These are phyloP conservation scores for Nicotiana noctiflora DNA, from an alignment of 257 asterid species.

Conservation along the genomic window DNA sequence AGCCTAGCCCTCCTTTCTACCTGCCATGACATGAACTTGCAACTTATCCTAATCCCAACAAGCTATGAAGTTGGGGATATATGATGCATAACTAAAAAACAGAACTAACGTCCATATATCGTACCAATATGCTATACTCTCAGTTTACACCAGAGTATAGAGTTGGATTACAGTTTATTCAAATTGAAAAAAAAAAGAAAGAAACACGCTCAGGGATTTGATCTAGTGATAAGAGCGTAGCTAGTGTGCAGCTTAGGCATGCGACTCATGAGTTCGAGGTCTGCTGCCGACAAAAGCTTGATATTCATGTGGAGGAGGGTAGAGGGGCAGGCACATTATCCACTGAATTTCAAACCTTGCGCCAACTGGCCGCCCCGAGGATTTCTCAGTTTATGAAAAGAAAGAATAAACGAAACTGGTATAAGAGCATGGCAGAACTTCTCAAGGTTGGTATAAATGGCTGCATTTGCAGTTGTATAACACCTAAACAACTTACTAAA, in stretches of 20 bases:
- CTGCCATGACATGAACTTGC: slow-evolving; percentile 22
- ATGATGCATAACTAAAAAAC: not conserved
- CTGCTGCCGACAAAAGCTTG: too few relatives aligned
- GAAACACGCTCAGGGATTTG: too few relatives aligned
- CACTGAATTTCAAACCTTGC: too few relatives aligned
- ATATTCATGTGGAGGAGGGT: too few relatives aligned
- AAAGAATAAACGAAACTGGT: not conserved
- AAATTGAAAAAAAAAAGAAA: not conserved
- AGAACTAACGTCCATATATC: not conserved
- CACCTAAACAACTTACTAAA: not conserved
- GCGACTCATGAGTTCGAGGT: too few relatives aligned
- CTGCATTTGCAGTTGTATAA: not conserved
- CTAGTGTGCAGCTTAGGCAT: too few relatives aligned
- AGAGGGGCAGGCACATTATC: too few relatives aligned
- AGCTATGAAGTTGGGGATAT: not conserved
- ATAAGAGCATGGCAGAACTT: not conserved
- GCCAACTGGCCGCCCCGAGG: too few relatives aligned
- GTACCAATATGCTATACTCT: not conserved
- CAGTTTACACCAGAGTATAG: not conserved
- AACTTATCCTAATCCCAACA: not conserved
- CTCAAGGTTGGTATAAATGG: not conserved
- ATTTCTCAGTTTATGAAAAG: too few relatives aligned
- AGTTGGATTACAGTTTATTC: not conserved
- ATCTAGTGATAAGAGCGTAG: too few relatives aligned
- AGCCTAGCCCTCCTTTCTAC: slow-evolving; percentile 39